Evolutionary conservation across 2,329 filamentous ascomycete genomes (phyloP).

Genomic region (Fusarium sp.): DNA sequence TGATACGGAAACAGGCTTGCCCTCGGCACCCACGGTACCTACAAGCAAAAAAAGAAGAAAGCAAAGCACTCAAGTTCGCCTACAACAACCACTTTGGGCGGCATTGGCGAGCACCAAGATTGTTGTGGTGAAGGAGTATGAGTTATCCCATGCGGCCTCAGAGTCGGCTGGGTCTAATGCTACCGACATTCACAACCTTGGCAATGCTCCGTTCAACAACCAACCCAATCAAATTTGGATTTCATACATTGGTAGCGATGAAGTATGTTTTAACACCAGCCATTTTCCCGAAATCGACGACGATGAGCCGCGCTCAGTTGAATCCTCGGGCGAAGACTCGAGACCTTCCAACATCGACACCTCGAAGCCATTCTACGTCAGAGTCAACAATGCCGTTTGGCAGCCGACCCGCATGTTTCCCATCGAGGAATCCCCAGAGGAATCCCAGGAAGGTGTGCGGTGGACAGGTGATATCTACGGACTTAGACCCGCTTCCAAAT

Average conservation of each 20-base stretch:
- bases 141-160: slow-evolving; percentile 82
- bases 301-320: slow-evolving; percentile 46
- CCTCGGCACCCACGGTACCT: slow-evolving; percentile 60
- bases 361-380: slow-evolving; percentile 83
- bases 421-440: slow-evolving; percentile 55
- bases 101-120: slow-evolving; percentile 96
- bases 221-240: slow-evolving; percentile 85
- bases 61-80: slow-evolving; percentile 90
- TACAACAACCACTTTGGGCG: slow-evolving; percentile 93
- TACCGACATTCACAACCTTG: slow-evolving; percentile 83
- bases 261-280: slow-evolving; percentile 83
- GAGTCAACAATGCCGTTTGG: slow-evolving; percentile 85
- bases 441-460: slow-evolving; percentile 61
- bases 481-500: slow-evolving; percentile 80
- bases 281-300: slow-evolving; percentile 68
- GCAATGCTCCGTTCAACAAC: slow-evolving; percentile 79
- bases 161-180: slow-evolving; percentile 82
- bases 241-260: slow-evolving; percentile 82
- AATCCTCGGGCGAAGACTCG: slow-evolving; percentile 52
- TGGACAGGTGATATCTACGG: slow-evolving; percentile 82
- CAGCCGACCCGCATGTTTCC: slow-evolving; percentile 80
- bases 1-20: slow-evolving; percentile 63
- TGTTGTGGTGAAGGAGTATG: slow-evolving; percentile 92
- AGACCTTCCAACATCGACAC: slow-evolving; percentile 71
- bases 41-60: slow-evolving; percentile 88